These are phyloP conservation scores for Aureobasidium melanogenum DNA, from an alignment of 2,329 filamentous ascomycete genomes.

Conservation along the genomic window DNA sequence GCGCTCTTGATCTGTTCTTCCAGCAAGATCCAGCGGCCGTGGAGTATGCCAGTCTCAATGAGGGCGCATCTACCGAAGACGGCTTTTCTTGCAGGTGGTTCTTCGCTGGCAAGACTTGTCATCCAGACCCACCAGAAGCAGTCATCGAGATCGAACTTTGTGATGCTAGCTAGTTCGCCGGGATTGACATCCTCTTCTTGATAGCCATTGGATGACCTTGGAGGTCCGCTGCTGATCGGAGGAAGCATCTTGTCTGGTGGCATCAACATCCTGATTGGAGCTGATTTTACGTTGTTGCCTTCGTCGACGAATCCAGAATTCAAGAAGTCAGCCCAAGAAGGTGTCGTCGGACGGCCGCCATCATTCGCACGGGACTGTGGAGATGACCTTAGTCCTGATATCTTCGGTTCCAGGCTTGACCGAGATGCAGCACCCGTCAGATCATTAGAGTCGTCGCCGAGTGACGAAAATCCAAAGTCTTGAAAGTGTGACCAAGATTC, in stretches of 20 bases:
- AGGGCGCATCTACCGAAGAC: slow-evolving; percentile 91
- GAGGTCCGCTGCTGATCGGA: slow-evolving; percentile 58
- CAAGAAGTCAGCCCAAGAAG: slow-evolving; percentile 96
- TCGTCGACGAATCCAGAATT: slow-evolving; percentile 84
- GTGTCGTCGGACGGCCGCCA: slow-evolving; percentile 77
- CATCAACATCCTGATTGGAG: slow-evolving; percentile 62
- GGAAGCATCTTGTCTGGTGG: slow-evolving; percentile 87
- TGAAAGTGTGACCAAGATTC: slow-evolving; percentile 96
- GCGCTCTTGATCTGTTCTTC: slow-evolving; percentile 96
- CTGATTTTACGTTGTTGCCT: slow-evolving; percentile 40
- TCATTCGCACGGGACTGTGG: slow-evolving; percentile 60
- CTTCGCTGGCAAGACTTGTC: slow-evolving; percentile 85
- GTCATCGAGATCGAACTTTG: slow-evolving; percentile 76
- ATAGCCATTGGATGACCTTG: slow-evolving; percentile 63
- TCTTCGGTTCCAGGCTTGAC: slow-evolving; percentile 18
- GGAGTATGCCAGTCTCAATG: slow-evolving; percentile 74
- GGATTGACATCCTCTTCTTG: slow-evolving; percentile 70
- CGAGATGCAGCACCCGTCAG: slow-evolving; percentile 12
- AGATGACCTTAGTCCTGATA: slow-evolving; percentile 50
- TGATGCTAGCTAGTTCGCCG: slow-evolving; percentile 90
- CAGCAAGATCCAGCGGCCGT: slow-evolving; percentile 84
- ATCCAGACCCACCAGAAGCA: slow-evolving; percentile 99
- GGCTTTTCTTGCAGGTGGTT: slow-evolving; percentile 75
- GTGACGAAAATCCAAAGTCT: slow-evolving; percentile 81
- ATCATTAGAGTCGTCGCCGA: slow-evolving; percentile 24